Base-by-base conservation (phyloP, 768 basidiomycete species). In the Pleurotus platypus region DNA sequence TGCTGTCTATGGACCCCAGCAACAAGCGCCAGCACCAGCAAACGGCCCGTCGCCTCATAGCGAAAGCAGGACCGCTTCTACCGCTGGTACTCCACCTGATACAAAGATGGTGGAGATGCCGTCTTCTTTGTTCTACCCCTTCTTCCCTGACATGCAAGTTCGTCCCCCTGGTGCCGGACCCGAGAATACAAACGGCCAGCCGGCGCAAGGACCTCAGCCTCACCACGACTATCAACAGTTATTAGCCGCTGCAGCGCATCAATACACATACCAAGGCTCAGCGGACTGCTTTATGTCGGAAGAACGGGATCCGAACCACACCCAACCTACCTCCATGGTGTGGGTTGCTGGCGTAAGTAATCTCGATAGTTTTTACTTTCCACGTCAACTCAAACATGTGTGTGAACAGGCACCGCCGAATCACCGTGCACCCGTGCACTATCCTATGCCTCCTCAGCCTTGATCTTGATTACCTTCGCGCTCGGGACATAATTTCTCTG, bases 121-220 rank as follows among this genome's bases (percentile, higher is more conserved):
- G 1, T 72, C 80, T 5, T 79, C 77, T 27, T 69, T 90, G 45
- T 92, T 92, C 71, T 92, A 89, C 63, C 90, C 90, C 0, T 89
- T 90, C 74, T 90, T 78, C 64, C 85, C 88, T 0, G 88, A 90
- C 61, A 46, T 62, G 59, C 60, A 64, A 57, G 53, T 60, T 11
- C 22, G 61, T 56, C 59, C 64, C 26, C 56, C 63, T 46, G 57
- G 64, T 54, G 38, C 66, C 26, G 58, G 62, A 53, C 47, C 48
- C 27, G 58, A 56, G 16, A 61, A 49, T 27, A 49, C 53, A 16
- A 42, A 20, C 13, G 49, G 46, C 4, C 49, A 56, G 18, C 48
- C 43, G 5, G 27, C 53, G 9, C 66, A 67, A 46, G 56, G 61
- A 4, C 46, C 60, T 57, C 24, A 24, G 9, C 62, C 63, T 37